Conservation (phyloP, 2,329 filamentous ascomycete species). For the Fusarium pseudoanthophilum region DNA sequence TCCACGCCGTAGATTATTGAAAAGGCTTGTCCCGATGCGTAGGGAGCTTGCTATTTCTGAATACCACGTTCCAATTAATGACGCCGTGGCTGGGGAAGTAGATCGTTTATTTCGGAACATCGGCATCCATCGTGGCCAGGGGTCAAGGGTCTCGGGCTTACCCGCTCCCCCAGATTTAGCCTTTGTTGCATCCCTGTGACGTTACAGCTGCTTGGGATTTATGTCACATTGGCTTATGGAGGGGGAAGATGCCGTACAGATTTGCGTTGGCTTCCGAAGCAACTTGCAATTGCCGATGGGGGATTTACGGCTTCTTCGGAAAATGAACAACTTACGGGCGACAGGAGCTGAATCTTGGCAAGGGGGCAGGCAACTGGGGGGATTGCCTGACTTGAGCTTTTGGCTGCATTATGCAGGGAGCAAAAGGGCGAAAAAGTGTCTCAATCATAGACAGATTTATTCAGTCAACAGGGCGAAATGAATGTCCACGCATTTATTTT, state of each 20-base stretch:
- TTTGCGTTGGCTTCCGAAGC: not conserved
- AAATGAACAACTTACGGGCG: rapidly evolving
- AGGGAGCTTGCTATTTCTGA: not conserved
- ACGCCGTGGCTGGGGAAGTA: conserved; percentile 4
- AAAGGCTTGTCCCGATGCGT: conserved; percentile 9
- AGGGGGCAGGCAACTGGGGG: rapidly evolving
- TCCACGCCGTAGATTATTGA: conserved; percentile 9
- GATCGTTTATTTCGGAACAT: not conserved
- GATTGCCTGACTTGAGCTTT: not conserved
- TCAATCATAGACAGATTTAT: too few relatives aligned
- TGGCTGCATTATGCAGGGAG: not conserved
- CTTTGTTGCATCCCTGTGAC: not conserved
- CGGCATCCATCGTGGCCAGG: not conserved
- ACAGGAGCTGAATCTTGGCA: too few relatives aligned
- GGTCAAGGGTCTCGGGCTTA: conserved; percentile 8
- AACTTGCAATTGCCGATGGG: not conserved
- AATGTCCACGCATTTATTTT: not conserved
- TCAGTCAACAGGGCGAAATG: rapidly evolving
- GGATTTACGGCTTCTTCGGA: not conserved
- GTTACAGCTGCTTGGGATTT: not conserved
- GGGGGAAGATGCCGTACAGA: not conserved
- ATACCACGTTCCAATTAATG: not conserved
- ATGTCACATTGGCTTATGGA: not conserved
- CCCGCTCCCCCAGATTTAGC: conserved; percentile 21
- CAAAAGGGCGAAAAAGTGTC: rapidly evolving